phyloP scores from a whole-genome alignment of 2,329 filamentous ascomycete species.

The Neofusicoccum sp. region DNA sequence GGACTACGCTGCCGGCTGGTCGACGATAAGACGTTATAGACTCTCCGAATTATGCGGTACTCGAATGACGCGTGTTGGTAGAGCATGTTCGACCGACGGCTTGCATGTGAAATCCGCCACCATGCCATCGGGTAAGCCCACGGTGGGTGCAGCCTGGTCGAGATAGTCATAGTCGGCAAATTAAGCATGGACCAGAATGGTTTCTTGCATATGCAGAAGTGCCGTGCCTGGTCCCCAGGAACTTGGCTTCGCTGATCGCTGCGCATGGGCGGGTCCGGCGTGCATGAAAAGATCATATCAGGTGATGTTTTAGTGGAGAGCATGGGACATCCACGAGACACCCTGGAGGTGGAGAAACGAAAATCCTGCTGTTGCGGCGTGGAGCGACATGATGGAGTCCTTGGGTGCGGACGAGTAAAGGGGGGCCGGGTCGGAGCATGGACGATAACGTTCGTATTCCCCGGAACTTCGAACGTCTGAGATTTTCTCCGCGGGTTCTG shows the following conservation, averaged over 20 bases:
- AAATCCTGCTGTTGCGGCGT: background rate
- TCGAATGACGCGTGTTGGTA: too few species aligned
- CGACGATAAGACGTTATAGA: too few species aligned
- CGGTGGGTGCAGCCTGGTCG: too few species aligned
- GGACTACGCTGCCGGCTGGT: too few species aligned
- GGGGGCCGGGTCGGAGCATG: background rate
- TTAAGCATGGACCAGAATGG: background rate
- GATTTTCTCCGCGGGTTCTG: constrained; percentile 1
- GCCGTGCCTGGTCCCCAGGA: background rate
- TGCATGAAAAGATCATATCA: background rate
- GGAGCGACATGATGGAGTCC: background rate
- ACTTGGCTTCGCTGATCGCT: background rate
- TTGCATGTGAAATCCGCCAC: too few species aligned
- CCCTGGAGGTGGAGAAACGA: background rate
- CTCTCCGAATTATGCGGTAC: too few species aligned
- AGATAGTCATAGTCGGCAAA: background rate
- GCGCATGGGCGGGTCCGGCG: background rate
- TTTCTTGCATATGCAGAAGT: constrained; percentile 6
- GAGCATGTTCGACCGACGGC: too few species aligned
- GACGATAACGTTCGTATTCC: background rate
- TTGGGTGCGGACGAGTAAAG: background rate
- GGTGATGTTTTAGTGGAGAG: constrained; percentile 1
- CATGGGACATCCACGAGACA: background rate
- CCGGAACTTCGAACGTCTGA: constrained; percentile 10
- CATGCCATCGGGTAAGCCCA: too few species aligned